Evolutionary conservation across 345 rosid species (phyloP).

Genomic region (Arabidopsis suecica): DNA sequence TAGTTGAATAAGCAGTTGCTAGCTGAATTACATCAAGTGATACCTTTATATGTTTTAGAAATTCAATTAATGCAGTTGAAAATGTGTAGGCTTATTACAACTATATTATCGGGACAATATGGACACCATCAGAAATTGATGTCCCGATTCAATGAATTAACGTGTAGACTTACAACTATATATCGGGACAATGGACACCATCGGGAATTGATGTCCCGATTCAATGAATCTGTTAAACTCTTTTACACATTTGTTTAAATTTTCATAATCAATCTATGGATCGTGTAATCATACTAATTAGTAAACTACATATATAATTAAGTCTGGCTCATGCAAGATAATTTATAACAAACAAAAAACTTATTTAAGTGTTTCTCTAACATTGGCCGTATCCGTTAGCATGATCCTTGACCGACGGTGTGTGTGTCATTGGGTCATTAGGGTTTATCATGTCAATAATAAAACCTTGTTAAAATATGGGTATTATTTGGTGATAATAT

Average conservation of each 20-base stretch:
- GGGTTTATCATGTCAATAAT: conserved; percentile 31
- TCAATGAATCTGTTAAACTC: conserved; percentile 3
- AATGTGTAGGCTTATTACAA: conserved; percentile 21
- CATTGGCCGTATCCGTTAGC: conserved; percentile 21
- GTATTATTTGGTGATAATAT: conserved; percentile 38
- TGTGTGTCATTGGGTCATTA: conserved; percentile 28
- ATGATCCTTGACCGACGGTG: conserved; percentile 40
- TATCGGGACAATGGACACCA: background rate
- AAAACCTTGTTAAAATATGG: background rate
- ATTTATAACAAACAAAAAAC: background rate
- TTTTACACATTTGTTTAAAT: conserved; percentile 5
- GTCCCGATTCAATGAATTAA: conserved; percentile 7
- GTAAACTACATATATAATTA: background rate
- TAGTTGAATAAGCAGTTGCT: background rate
- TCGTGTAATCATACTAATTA: background rate
- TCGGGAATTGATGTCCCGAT: background rate
- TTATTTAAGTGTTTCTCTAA: background rate
- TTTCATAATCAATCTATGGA: background rate
- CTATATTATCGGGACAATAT: background rate
- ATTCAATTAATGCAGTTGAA: background rate
- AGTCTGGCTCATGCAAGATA: background rate
- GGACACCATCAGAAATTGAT: background rate
- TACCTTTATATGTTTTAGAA: conserved; percentile 2
- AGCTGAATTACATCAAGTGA: background rate
- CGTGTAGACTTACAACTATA: conserved; percentile 3